These are phyloP conservation scores for Phytophthora rubi DNA, from an alignment of 352 stramenopile species.

Conservation along the genomic window DNA sequence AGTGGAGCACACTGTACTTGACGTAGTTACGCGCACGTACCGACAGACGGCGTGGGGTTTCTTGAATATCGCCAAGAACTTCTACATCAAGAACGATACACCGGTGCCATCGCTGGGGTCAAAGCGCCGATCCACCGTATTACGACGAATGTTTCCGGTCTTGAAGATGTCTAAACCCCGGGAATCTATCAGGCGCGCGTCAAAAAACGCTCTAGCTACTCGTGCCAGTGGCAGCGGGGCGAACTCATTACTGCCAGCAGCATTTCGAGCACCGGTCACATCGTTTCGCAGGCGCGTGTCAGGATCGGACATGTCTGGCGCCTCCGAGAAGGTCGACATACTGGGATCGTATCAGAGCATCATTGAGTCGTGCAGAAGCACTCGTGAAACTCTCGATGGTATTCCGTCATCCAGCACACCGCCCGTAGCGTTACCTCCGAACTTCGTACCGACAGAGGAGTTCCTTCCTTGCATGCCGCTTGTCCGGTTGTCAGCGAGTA, in stretches of 20 bases:
- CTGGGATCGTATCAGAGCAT: constrained; percentile 23
- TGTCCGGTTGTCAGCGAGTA: constrained; percentile 28
- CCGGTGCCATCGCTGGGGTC: constrained; percentile 25
- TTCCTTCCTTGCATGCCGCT: background rate
- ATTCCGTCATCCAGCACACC: background rate
- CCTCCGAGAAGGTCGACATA: constrained; percentile 12
- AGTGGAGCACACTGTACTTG: constrained; percentile 51
- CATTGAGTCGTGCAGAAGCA: constrained; percentile 15
- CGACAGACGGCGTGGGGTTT: constrained; percentile 37
- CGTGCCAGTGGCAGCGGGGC: constrained; percentile 12
- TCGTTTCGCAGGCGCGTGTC: constrained; percentile 19
- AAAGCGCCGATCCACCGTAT: constrained; percentile 1
- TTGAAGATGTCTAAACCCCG: constrained; percentile 3
- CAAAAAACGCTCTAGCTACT: background rate
- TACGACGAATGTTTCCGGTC: background rate
- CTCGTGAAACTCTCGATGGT: constrained; percentile 6
- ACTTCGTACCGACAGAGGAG: constrained; percentile 5
- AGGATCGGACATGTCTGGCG: constrained; percentile 18
- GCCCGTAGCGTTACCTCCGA: background rate
- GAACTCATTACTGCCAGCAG: constrained; percentile 5
- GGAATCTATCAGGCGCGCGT: background rate
- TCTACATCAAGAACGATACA: constrained; percentile 62
- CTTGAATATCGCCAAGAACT: constrained; percentile 72
- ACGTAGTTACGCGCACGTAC: constrained; percentile 51
- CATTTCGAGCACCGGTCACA: constrained; percentile 8